phyloP scores from a whole-genome alignment of 768 basidiomycete species.

The Gymnopilus junonius region DNA sequence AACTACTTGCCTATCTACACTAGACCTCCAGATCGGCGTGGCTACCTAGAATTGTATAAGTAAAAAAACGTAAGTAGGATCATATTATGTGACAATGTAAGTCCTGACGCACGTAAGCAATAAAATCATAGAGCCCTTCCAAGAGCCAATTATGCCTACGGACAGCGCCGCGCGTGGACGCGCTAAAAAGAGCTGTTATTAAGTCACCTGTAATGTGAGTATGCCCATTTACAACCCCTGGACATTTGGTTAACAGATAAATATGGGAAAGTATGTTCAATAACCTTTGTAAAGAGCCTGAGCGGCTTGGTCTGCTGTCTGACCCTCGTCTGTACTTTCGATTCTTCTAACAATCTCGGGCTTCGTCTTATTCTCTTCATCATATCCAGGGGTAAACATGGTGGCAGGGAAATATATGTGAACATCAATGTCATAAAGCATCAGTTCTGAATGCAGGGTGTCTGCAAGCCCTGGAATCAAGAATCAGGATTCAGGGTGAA shows the following conservation, averaged over 20 bases:
- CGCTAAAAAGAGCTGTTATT: slow-evolving; percentile 67
- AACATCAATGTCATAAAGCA: slow-evolving; percentile 75
- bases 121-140: slow-evolving; percentile 53
- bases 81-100: background rate
- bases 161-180: slow-evolving; percentile 67
- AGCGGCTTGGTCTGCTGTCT: slow-evolving; percentile 69
- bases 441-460: slow-evolving; percentile 78
- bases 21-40: slow-evolving; percentile 55
- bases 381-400: slow-evolving; percentile 78
- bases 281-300: slow-evolving; percentile 61
- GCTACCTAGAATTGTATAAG: slow-evolving; percentile 42
- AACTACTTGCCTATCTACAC: slow-evolving; percentile 50
- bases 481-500: background rate
- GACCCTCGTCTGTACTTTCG: slow-evolving; percentile 65
- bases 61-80: background rate
- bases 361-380: slow-evolving; percentile 77
- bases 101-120: slow-evolving; percentile 47
- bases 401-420: slow-evolving; percentile 86
- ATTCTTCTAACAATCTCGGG: slow-evolving; percentile 77
- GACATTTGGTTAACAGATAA: background rate
- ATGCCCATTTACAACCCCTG: slow-evolving; percentile 71
- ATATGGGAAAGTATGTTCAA: too few relatives aligned
- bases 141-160: slow-evolving; percentile 63
- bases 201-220: slow-evolving; percentile 80
- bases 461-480: slow-evolving; percentile 76